Percentiles rank a stretch among this genome's conserved stretches.
Conservation (phyloP, 805 yeast genomes). For the Candida qinlingensis region DNA sequence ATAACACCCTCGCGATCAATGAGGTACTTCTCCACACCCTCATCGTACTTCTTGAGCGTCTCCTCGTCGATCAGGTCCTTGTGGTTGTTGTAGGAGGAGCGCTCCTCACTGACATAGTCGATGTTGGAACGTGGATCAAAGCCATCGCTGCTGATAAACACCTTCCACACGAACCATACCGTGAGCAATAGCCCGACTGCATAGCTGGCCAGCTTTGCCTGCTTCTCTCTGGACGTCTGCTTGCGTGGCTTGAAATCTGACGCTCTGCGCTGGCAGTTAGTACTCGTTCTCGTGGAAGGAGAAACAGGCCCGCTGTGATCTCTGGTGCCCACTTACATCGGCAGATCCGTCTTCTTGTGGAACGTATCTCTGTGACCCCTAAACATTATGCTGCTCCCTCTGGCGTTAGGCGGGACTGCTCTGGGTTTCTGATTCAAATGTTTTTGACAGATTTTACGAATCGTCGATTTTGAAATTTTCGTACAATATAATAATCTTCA, state of each 20-base stretch:
- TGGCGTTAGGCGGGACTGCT: not conserved
- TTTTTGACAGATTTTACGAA: too few relatives aligned
- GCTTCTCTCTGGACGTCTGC: not conserved
- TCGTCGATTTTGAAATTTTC: too few relatives aligned
- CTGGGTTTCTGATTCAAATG: too few relatives aligned
- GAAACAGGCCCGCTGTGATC: too few relatives aligned
- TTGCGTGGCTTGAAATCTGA: slow-evolving; percentile 26
- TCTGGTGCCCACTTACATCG: slow-evolving; percentile 30
- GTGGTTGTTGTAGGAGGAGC: slow-evolving; percentile 13
- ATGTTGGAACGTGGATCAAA: not conserved
- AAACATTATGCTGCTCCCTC: slow-evolving; percentile 6
- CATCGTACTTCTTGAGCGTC: slow-evolving; percentile 30
- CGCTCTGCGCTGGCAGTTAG: slow-evolving; percentile 22
- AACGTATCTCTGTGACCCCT: slow-evolving; percentile 23
- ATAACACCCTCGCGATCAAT: slow-evolving; percentile 31
- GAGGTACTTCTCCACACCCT: slow-evolving; percentile 33
- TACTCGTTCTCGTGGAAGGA: not conserved
- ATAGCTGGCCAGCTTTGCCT: not conserved
- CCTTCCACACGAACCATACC: not conserved
- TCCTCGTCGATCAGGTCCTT: slow-evolving; percentile 28
- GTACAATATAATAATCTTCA: too few relatives aligned
- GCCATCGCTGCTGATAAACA: not conserved
- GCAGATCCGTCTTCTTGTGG: slow-evolving; percentile 44
- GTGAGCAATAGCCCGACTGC: not conserved
- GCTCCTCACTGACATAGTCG: slow-evolving; percentile 1